Evolutionary conservation across 768 basidiomycete genomes (phyloP), one percentile per base, ranked within the genome.

Genomic region (Termitomyces titanicus): DNA sequence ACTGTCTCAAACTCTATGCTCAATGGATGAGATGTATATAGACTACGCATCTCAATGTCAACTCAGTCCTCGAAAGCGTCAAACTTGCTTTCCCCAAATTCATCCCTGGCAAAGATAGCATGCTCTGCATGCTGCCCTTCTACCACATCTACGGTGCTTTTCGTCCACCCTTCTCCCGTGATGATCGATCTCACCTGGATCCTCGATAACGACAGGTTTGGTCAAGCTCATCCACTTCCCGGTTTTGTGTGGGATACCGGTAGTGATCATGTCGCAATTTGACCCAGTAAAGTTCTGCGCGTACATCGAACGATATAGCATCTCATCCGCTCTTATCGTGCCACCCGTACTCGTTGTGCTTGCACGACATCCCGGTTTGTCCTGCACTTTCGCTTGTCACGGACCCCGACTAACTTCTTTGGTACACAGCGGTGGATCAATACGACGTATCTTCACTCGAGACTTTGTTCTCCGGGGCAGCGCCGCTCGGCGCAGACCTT

Each of bases 281-380:
- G 88, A 94, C 59, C 86, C 89, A 0, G 72, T 73, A 1, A 66
- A 72, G 49, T 91, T 90, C 63, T 87, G 89, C 58, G 72, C 76
- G 11, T 74, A 80, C 47, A 80, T 96, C 45, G 76, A 86, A 58
- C 78, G 74, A 48, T 89, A 89, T 73, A 80, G 73, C 48, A 78
- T 85, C 25, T 86, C 86, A 0, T 55, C 73, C 1, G 56, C 80
- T 0, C 70, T 88, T 0, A 72, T 92, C 46, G 92, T 92, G 1
- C 94, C 94, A 1, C 93, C 94, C 0, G 84, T 97, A n/a, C 71
- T 94, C 12, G 84, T 96, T 13, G 78, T 83, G 1, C 75, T 97
- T 39, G 72, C 84, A 2, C 81, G 86, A 56, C 86, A 89, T 60
- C 81, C 84, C 11, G 85, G 83, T 82, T 70, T 31, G 82, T 67